Evolutionary conservation across 805 yeast species (phyloP), one percentile per base, ranked within the genome.

Genomic region (Ogataea thermomethanolica): DNA sequence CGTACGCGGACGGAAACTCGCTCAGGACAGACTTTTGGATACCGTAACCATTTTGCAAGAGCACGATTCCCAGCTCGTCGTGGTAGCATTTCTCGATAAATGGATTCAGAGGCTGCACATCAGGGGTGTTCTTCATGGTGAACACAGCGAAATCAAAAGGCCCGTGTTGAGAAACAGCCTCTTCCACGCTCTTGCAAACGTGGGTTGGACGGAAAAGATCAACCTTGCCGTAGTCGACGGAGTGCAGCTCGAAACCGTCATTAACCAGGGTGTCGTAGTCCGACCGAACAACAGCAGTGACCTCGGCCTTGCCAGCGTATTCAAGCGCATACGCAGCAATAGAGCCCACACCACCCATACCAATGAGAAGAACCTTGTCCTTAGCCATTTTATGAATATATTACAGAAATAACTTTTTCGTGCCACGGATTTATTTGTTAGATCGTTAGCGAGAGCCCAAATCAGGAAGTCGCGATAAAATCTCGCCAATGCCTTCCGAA

Each of bases 281-380:
- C 20, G 87, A 74, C 55, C 93, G 71, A 3, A 81, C 72, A 5
- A 82, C 83, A 10, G 78, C 65, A 2, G 88, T 76, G 9, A 84
- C 79, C 17, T 67, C 66, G 8, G 77, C 69, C 30, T 66, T 59
- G 0, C 72, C 76, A 31, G 71, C 66, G 29, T 59, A 57, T 49
- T 67, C 70, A 24, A 87, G 66, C 0, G 84, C 76, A 35, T 80
- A 71, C 0, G 95, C 86, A 2, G 83, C 80, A 25, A 87, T 75
- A 12, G 87, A 73, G 26, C 96, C 96, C 8, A 87, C 93, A 27
- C 95, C 95, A 11, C 95, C 96, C 30, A 87, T 74, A 8, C 95
- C 95, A 28, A 86, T 73, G 8, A 86, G 65, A 9, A 86, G 66
- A 12, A 81, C 78, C 37, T 67, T 66, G 21, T 59, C 5, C 33